Percentiles rank a stretch among this genome's conserved stretches.
Evolutionary conservation across 2,329 filamentous ascomycete species (phyloP).

Genomic region (Alternaria rosae): DNA sequence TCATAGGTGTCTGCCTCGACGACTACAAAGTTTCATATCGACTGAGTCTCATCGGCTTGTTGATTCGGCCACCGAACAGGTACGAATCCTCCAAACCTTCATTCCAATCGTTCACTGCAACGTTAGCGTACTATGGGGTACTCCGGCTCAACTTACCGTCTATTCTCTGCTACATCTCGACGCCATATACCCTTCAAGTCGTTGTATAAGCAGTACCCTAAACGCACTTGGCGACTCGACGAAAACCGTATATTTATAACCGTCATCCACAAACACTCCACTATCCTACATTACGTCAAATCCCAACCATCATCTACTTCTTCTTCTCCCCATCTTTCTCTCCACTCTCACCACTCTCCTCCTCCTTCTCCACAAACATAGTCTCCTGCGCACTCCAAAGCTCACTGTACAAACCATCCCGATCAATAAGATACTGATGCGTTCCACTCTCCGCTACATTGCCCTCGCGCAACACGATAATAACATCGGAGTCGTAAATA

Average conservation of each 20-base stretch:
- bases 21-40: too few relatives aligned
- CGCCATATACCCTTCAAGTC: too few relatives aligned
- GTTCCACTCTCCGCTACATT: slow-evolving; percentile 88
- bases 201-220: neutral
- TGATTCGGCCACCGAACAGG: too few relatives aligned
- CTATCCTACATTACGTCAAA: neutral
- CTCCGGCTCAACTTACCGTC: too few relatives aligned
- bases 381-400: slow-evolving; percentile 74
- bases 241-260: neutral
- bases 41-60: too few relatives aligned
- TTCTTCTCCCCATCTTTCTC: neutral
- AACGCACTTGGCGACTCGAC: neutral
- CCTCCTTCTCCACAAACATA: slow-evolving; percentile 35
- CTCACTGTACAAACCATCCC: slow-evolving; percentile 81
- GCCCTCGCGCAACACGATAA: slow-evolving; percentile 87
- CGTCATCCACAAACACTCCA: neutral
- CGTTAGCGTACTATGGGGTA: too few relatives aligned
- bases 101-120: too few relatives aligned
- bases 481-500: slow-evolving; percentile 89
- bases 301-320: neutral
- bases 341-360: slow-evolving; percentile 4
- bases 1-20: too few relatives aligned
- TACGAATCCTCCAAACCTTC: too few relatives aligned
- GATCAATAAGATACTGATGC: slow-evolving; percentile 82
- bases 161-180: too few relatives aligned